Evolutionary conservation across 2,329 filamentous ascomycete genomes (phyloP).

Genomic region (Hymenoscyphus repandus): DNA sequence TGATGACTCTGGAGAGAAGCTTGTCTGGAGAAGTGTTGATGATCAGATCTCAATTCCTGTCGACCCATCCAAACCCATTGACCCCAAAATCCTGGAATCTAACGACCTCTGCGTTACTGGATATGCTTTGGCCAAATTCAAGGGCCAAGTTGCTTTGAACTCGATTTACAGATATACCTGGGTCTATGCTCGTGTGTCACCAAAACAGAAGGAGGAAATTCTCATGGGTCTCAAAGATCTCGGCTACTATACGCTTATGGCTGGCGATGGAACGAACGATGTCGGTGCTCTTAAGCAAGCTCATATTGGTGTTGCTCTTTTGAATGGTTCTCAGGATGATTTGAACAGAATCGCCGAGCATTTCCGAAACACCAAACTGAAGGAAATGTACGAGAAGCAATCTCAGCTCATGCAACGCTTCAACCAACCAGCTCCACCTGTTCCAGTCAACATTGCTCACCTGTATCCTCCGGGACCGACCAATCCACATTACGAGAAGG

Average conservation of each 20-base stretch:
- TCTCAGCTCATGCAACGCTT: constrained; percentile 86
- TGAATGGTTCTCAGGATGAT: constrained; percentile 92
- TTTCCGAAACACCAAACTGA: constrained; percentile 92
- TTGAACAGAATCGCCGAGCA: constrained; percentile 89
- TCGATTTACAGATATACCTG: constrained; percentile 83
- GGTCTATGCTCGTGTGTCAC: constrained; percentile 97
- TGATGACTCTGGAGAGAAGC: constrained; percentile 69
- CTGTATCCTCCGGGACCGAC: constrained; percentile 84
- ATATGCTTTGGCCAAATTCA: constrained; percentile 86
- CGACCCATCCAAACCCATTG: constrained; percentile 74
- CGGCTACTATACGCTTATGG: constrained; percentile 98
- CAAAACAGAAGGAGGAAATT: constrained; percentile 98
- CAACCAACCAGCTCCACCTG: constrained; percentile 88
- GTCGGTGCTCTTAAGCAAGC: constrained; percentile 97
- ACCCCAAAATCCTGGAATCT: constrained; percentile 70
- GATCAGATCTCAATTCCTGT: constrained; percentile 83
- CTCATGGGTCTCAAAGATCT: constrained; percentile 92
- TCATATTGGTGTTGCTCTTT: constrained; percentile 89
- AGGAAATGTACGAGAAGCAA: constrained; percentile 98
- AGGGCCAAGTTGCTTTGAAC: constrained; percentile 69
- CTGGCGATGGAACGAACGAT: constrained; percentile 96
- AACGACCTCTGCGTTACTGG: constrained; percentile 97
- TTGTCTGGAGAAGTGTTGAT: constrained; percentile 94
- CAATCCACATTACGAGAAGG: constrained; percentile 93
- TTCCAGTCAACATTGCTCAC: constrained; percentile 88